phyloP scores from a whole-genome alignment of 176 grass and related monocot species.

The Phragmites australis region DNA sequence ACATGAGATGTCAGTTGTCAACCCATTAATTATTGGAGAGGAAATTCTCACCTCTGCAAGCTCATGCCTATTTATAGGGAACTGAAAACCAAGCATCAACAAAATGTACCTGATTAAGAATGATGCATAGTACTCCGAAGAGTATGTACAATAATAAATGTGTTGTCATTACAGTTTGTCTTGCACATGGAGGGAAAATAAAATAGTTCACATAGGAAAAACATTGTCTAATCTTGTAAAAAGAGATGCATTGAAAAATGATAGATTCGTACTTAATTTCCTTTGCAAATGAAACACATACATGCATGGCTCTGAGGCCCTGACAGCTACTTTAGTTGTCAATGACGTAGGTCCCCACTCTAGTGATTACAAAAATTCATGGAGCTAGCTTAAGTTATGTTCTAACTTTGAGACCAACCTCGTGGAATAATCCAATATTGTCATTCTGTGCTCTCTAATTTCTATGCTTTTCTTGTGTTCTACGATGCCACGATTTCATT shows the following conservation, averaged over 20 bases:
- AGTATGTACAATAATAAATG: not conserved
- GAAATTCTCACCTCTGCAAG: too few relatives aligned
- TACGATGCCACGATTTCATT: too few relatives aligned
- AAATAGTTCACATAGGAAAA: not conserved
- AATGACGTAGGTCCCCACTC: too few relatives aligned
- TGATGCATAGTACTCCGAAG: not conserved
- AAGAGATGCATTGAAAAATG: not conserved
- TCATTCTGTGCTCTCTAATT: too few relatives aligned
- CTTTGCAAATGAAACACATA: not conserved
- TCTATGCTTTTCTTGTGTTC: too few relatives aligned
- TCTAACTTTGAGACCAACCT: too few relatives aligned
- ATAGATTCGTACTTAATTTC: not conserved
- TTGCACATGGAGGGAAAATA: not conserved
- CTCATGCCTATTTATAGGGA: constrained; percentile 38
- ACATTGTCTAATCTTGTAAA: not conserved
- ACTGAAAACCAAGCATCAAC: not conserved
- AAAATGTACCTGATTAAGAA: not conserved
- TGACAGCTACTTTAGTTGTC: too few relatives aligned
- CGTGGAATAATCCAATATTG: too few relatives aligned
- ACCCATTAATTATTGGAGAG: too few relatives aligned
- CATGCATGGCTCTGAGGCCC: not conserved
- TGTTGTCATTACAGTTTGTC: not conserved
- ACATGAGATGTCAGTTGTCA: too few relatives aligned
- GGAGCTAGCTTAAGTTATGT: too few relatives aligned
- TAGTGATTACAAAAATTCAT: too few relatives aligned